A percentile compares a stretch with the other conserved stretches of the same genome.
Evolutionary conservation across 768 basidiomycete species (phyloP).

Genomic region (Suillus fuscotomentosus): DNA sequence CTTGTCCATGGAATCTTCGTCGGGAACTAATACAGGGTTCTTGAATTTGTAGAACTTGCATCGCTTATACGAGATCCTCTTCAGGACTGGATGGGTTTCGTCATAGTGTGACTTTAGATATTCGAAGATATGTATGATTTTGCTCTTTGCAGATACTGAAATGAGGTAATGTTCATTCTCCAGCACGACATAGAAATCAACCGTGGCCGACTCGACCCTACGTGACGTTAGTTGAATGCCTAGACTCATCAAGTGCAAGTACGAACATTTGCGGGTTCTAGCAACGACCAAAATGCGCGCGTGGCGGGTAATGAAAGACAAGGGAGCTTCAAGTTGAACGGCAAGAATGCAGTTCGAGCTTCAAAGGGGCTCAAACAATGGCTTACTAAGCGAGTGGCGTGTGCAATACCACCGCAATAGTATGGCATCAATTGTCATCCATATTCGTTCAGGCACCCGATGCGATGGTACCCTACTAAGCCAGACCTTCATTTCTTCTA

Average conservation of each 20-base stretch:
- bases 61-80: neutral
- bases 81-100: neutral
- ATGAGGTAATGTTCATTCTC: neutral
- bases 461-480: too few species aligned
- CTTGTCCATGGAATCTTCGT: neutral
- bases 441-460: too few species aligned
- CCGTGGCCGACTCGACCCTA: neutral
- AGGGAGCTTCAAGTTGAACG: constrained; percentile 1
- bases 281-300: neutral
- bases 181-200: neutral
- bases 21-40: neutral
- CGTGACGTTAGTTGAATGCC: neutral
- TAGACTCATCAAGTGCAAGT: neutral
- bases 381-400: too few species aligned
- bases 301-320: neutral
- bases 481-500: too few species aligned
- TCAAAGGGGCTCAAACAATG: too few species aligned
- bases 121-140: neutral
- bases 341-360: too few species aligned
- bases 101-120: neutral
- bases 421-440: too few species aligned
- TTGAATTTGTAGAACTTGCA: neutral
- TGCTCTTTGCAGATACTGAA: neutral
- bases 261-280: neutral
- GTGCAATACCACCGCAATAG: too few species aligned